These are phyloP conservation scores for Botrytis pseudocinerea DNA, from an alignment of 2,329 filamentous ascomycete genomes.

Conservation along the genomic window DNA sequence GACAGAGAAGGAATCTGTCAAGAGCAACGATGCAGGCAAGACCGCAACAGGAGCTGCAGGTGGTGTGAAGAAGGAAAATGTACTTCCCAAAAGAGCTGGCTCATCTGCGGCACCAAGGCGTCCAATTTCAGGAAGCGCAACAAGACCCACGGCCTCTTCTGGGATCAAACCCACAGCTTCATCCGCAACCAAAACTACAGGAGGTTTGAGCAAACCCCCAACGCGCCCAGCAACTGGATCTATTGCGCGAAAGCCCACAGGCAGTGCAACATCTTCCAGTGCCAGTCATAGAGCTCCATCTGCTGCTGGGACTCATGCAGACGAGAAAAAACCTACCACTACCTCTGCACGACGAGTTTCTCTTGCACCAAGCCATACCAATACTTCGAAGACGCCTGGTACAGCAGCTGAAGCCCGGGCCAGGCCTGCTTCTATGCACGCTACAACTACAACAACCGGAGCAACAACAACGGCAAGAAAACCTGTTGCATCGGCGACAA, in stretches of 20 bases:
- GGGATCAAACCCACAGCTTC: slow-evolving; percentile 36
- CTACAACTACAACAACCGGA: slow-evolving; percentile 28
- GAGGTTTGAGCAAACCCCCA: slow-evolving; percentile 42
- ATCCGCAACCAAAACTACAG: slow-evolving; percentile 32
- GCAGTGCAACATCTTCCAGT: slow-evolving; percentile 38
- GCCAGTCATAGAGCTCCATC: slow-evolving; percentile 37
- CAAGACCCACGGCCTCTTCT: slow-evolving; percentile 33
- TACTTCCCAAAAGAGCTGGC: slow-evolving; percentile 34
- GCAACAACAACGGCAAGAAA: slow-evolving; percentile 39
- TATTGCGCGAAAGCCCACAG: slow-evolving; percentile 37
- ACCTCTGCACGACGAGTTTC: slow-evolving; percentile 38
- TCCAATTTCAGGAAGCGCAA: slow-evolving; percentile 23
- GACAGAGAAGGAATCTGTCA: slow-evolving; percentile 38
- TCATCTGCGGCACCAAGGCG: slow-evolving; percentile 34
- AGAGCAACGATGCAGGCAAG: slow-evolving; percentile 34
- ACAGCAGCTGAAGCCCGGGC: slow-evolving; percentile 38
- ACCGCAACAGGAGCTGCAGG: slow-evolving; percentile 33
- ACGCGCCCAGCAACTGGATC: slow-evolving; percentile 36
- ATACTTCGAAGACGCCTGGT: slow-evolving; percentile 34
- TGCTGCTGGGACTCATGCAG: slow-evolving; percentile 38
- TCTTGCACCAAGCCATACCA: slow-evolving; percentile 34
- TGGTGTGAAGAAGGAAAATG: slow-evolving; percentile 40
- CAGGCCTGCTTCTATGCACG: slow-evolving; percentile 22
- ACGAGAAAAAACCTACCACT: slow-evolving; percentile 38
- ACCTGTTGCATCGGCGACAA: slow-evolving; percentile 28